Evolutionary conservation across 306 rosid species (phyloP).

Genomic region (Gillenia trifoliata): DNA sequence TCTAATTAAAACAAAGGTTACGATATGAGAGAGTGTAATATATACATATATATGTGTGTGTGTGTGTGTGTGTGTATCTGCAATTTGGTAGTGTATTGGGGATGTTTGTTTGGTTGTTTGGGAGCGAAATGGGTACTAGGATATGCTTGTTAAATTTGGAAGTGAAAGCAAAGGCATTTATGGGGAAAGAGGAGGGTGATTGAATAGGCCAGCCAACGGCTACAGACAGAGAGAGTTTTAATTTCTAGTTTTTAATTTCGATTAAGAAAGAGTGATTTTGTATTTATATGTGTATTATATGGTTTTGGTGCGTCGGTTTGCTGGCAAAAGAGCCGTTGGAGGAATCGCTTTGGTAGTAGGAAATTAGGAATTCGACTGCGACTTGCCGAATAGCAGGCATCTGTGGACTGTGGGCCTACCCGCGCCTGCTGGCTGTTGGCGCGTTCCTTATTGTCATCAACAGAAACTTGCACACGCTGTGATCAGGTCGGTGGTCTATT

Average conservation of each 20-base stretch:
- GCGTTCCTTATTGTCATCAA: background rate
- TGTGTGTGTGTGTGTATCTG: background rate
- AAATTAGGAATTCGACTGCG: background rate
- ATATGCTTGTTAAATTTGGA: conserved; percentile 3
- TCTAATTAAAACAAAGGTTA: background rate
- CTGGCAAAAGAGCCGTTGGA: conserved; percentile 13
- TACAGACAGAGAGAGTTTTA: conserved; percentile 16
- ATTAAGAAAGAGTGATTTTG: background rate
- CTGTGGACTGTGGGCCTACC: background rate
- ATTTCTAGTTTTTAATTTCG: background rate
- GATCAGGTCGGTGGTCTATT: background rate
- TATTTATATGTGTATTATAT: background rate
- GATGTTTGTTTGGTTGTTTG: background rate
- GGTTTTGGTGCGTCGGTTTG: background rate
- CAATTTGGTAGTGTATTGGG: background rate
- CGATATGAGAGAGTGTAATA: background rate
- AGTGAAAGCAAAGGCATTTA: conserved; percentile 25
- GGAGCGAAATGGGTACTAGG: background rate
- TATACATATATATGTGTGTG: background rate
- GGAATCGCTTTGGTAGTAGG: background rate
- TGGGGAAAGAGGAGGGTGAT: background rate
- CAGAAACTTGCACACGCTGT: background rate
- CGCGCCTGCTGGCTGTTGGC: background rate
- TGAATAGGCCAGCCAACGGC: conserved; percentile 28
- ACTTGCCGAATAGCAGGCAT: background rate